Percentiles rank a stretch among this genome's conserved stretches.
phyloP scores from a whole-genome alignment of 176 grass and related monocot species.

The Oryza meridionalis region DNA sequence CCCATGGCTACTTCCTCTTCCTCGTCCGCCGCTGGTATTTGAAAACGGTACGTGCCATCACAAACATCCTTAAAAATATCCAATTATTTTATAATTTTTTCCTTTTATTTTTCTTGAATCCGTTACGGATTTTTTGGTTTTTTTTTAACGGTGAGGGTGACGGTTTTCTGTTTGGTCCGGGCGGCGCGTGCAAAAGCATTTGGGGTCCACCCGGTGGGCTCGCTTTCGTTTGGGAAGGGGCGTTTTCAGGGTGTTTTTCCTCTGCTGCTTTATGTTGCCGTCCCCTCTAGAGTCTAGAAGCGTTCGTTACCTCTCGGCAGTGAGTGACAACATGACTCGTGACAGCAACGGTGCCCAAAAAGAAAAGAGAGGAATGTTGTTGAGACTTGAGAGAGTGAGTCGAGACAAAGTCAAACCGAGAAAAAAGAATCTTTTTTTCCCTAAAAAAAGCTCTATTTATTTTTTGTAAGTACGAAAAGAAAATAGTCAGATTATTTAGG shows the following conservation, averaged over 20 bases:
- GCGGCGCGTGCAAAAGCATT: not conserved
- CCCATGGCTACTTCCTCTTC: constrained; percentile 91
- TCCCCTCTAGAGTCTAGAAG: constrained; percentile 47
- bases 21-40: constrained; percentile 81
- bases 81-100: no score
- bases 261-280: constrained; percentile 29
- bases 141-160: not conserved
- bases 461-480: no score
- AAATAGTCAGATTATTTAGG: not conserved
- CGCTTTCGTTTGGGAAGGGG: not conserved
- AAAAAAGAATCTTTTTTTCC: not conserved
- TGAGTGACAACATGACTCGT: not conserved
- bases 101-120: no score
- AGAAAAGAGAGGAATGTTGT: not conserved
- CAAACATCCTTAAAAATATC: not conserved
- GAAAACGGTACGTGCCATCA: constrained; percentile 68
- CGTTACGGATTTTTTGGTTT: no score
- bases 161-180: constrained; percentile 15
- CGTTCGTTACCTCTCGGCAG: no score
- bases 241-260: constrained; percentile 22
- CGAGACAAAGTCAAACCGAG: not conserved
- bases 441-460: no score
- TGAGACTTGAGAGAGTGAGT: not conserved
- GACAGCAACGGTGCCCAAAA: not conserved
- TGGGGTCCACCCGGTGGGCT: not conserved